A percentile compares a stretch with the other conserved stretches of the same genome.
Evolutionary conservation across 176 grass and related monocot genomes (phyloP).

Genomic region (Avena insularis): DNA sequence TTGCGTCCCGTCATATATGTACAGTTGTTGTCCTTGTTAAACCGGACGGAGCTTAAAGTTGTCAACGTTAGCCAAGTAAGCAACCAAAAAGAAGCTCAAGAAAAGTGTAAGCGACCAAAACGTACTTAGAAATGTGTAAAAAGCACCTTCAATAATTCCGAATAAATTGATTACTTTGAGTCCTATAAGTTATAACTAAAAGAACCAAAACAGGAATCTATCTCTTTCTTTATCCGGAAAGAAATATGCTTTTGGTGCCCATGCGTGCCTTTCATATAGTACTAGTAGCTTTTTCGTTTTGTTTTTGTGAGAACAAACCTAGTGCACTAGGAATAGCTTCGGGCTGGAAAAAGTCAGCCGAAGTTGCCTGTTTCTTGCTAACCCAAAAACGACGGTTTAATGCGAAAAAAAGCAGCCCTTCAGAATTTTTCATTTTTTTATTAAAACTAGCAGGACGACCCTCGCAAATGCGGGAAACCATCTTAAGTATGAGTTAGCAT

Average conservation of each 20-base stretch:
- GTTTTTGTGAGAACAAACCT: slow-evolving; percentile 41
- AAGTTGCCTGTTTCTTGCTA: slow-evolving; percentile 30
- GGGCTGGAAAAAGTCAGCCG: slow-evolving; percentile 44
- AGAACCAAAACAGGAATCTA: slow-evolving; percentile 40
- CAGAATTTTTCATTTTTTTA: slow-evolving; percentile 3
- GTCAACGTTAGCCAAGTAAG: slow-evolving; percentile 49
- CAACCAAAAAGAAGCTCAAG: not conserved
- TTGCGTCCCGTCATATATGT: too few relatives aligned
- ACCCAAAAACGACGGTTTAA: slow-evolving; percentile 21
- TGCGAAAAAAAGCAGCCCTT: not conserved
- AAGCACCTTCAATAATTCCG: slow-evolving; percentile 38
- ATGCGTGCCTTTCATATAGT: slow-evolving; percentile 17
- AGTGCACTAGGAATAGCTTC: slow-evolving; percentile 20
- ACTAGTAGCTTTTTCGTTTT: not conserved
- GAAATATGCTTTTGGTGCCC: slow-evolving; percentile 42
- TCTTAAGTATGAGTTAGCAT: too few relatives aligned
- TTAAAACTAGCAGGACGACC: too few relatives aligned
- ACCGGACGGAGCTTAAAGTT: not conserved
- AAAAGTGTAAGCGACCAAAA: not conserved
- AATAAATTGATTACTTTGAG: slow-evolving; percentile 21
- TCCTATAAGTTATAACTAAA: slow-evolving; percentile 1
- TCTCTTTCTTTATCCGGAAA: slow-evolving; percentile 39
- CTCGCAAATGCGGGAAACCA: too few relatives aligned
- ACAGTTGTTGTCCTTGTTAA: not conserved
- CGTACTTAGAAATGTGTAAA: slow-evolving; percentile 34